A percentile compares a stretch with the other conserved stretches of the same genome.
phyloP scores from a whole-genome alignment of 202 grass and related monocot species.

The Schoenoplectus triqueter region DNA sequence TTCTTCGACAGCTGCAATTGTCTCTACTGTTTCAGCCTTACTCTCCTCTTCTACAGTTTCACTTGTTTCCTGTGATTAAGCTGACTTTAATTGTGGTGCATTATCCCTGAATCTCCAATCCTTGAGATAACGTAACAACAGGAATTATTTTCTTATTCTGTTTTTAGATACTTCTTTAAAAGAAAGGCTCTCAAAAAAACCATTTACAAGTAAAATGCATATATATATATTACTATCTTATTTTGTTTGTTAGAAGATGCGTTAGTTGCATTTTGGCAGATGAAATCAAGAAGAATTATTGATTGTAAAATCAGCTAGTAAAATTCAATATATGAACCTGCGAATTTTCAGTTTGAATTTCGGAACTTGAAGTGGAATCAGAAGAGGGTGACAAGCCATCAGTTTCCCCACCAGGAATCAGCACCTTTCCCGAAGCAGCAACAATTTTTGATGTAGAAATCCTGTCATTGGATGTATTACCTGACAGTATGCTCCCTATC shows the following conservation, averaged over 20 bases:
- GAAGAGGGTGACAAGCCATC: slow-evolving; percentile 41
- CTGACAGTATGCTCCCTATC: slow-evolving; percentile 48
- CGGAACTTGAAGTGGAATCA: slow-evolving; percentile 30
- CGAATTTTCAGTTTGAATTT: slow-evolving; percentile 47
- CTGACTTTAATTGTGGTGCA: neutral
- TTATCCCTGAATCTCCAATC: neutral
- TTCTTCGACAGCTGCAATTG: slow-evolving; percentile 11
- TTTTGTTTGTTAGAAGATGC: neutral
- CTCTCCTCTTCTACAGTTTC: slow-evolving; percentile 32
- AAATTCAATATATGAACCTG: slow-evolving; percentile 40
- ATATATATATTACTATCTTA: neutral
- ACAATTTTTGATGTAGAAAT: slow-evolving; percentile 39
- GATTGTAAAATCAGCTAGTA: slow-evolving; percentile 27
- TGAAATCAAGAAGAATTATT: neutral
- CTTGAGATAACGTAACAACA: neutral
- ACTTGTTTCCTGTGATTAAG: slow-evolving; percentile 30
- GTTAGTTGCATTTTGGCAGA: neutral
- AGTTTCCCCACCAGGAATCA: slow-evolving; percentile 59
- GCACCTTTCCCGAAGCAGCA: slow-evolving; percentile 49
- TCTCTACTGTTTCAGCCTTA: slow-evolving; percentile 29
- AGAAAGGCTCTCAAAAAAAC: neutral
- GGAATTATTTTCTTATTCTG: neutral
- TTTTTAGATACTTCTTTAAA: neutral
- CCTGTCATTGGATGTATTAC: slow-evolving; percentile 40
- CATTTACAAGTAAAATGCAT: neutral